Evolutionary conservation across 768 basidiomycete genomes (phyloP), one percentile per base, ranked within the genome.

Genomic region (Pisolithus tinctorius): DNA sequence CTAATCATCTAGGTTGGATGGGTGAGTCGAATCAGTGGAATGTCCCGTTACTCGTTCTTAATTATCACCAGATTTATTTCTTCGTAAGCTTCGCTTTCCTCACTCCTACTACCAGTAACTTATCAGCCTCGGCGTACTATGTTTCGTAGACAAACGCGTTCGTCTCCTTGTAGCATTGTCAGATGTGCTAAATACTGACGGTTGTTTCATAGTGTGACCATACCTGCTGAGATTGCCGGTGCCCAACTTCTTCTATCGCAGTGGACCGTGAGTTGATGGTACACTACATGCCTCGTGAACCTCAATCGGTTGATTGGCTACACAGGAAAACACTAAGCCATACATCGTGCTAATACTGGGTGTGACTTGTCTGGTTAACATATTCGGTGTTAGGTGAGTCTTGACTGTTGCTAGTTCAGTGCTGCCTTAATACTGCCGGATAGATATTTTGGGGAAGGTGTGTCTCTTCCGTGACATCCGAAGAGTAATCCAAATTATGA

Each of bases 221-320:
- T 80, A 0, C 85, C 86, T 13, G 80, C 82, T 26, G 86, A 89
- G 67, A 75, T 92, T 52, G 81, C 82, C 3, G 88, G 87, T 2
- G 81, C 85, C 8, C 74, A 78, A 9, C 75, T 90, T 48, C 66
- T 92, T n/a, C 70, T 91, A 50, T 73, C 78, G 4, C 86, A 82
- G 70, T 90, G 88, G 88, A 71, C 82, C 57, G 81, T 82, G 54
- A 48, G 73, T 64, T 6, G 34, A 34, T 13, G 34, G 11, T 34
- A 34, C 34, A 34, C 34, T 13, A 34, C 20, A 20, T 20, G 20
- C 13, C 11, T 34, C 13, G 1, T 13, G 34, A 13, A 34, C 14
- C 11, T 14, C 17, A 5, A 30, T n/a, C 40, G 4, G 44, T 29
- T 45, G 16, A 26, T 45, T 27, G 16, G 27, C 14, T 27, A 4